These are phyloP conservation scores for Cyclospora cayetanensis DNA, from an alignment of 169 alveolate species.

Conservation along the genomic window DNA sequence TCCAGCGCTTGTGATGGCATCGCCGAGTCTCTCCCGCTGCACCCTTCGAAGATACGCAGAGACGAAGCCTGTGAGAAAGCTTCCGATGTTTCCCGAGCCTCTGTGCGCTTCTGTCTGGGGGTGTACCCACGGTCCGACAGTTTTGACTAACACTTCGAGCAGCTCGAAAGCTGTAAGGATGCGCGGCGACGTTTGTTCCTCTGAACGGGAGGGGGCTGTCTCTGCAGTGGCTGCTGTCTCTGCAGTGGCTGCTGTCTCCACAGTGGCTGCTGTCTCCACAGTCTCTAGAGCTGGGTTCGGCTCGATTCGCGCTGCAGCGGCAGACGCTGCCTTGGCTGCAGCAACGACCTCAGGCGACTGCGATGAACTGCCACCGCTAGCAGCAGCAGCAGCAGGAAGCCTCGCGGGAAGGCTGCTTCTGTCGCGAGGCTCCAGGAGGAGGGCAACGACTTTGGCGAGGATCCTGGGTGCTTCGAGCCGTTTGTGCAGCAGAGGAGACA, in stretches of 20 bases:
- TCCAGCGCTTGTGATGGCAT: not conserved
- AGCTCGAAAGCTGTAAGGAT: not conserved
- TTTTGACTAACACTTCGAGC: constrained; percentile 11
- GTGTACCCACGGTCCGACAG: not conserved
- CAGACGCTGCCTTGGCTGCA: not conserved
- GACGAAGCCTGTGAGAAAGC: constrained; percentile 1
- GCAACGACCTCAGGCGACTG: not conserved
- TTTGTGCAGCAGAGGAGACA: not conserved
- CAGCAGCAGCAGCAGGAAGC: not conserved
- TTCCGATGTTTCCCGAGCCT: constrained; percentile 8
- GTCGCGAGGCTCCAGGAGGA: constrained; percentile 25
- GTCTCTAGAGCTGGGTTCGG: not conserved
- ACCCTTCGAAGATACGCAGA: constrained; percentile 36
- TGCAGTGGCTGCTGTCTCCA: not conserved
- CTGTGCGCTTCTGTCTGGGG: constrained; percentile 3
- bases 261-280: too few relatives aligned
- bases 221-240: not conserved
- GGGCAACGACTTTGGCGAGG: constrained; percentile 3
- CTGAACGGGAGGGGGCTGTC: not conserved
- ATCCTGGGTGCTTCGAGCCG: not conserved
- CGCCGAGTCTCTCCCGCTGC: constrained; percentile 56
- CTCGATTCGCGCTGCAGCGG: not conserved
- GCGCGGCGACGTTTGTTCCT: not conserved
- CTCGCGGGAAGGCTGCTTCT: not conserved
- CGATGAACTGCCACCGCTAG: not conserved